These are phyloP conservation scores for Neonothopanus nambi DNA, from an alignment of 1,284 basidiomycete genomes.

Conservation along the genomic window DNA sequence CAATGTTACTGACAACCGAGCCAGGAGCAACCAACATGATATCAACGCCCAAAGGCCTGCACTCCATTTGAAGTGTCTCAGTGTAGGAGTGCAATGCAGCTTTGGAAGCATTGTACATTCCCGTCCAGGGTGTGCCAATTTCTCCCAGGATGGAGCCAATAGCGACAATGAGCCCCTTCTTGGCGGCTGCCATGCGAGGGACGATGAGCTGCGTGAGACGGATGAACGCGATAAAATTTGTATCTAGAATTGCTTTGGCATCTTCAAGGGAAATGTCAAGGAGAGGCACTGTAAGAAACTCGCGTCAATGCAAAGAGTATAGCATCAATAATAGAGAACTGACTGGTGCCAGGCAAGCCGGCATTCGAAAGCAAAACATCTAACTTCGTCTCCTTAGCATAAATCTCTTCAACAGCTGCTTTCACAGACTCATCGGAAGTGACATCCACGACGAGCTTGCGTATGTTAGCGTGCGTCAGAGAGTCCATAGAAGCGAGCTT, in stretches of 20 bases:
- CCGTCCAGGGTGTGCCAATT: conserved; percentile 18
- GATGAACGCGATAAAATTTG: conserved; percentile 18
- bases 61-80: conserved; percentile 23
- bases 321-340: not conserved
- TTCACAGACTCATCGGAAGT: conserved; percentile 17
- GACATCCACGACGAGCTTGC: conserved; percentile 20
- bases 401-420: conserved; percentile 14
- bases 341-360: conserved; percentile 16
- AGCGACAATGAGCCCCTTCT: conserved; percentile 15
- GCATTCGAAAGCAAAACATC: conserved; percentile 23
- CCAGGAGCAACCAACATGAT: conserved; percentile 19
- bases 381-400: conserved; percentile 16
- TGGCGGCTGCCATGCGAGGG: conserved; percentile 17
- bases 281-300: not conserved
- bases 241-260: conserved; percentile 10
- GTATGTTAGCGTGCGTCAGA: conserved; percentile 9
- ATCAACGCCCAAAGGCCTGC: conserved; percentile 16
- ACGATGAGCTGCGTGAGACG: conserved; percentile 14
- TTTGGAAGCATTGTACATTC: conserved; percentile 20
- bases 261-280: conserved; percentile 17
- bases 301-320: too few species aligned
- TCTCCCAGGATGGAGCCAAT: conserved; percentile 20
- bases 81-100: conserved; percentile 16
- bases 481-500: conserved; percentile 7
- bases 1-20: conserved; percentile 9